Evolutionary conservation across 345 rosid genomes (phyloP).

Genomic region (Turritis glabra): DNA sequence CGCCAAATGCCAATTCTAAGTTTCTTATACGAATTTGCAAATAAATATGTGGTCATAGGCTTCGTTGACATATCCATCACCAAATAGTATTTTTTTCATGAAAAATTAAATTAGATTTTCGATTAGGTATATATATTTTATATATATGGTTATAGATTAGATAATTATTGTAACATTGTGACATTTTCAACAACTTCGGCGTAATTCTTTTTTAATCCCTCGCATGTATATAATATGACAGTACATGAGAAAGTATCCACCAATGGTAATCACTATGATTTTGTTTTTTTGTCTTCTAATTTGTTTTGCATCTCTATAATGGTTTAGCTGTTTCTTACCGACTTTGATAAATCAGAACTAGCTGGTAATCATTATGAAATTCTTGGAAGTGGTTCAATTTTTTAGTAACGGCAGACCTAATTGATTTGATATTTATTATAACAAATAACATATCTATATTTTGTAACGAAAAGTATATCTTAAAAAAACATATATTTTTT

Average conservation of each 20-base stretch:
- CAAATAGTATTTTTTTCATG: not conserved
- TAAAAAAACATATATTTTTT: not conserved
- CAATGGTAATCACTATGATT: not conserved
- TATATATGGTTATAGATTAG: not conserved
- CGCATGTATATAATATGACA: not conserved
- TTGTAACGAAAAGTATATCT: conserved; percentile 1
- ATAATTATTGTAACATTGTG: not conserved
- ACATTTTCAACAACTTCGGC: not conserved
- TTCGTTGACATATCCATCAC: not conserved
- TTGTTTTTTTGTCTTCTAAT: not conserved
- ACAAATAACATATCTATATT: not conserved
- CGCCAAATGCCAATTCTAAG: not conserved
- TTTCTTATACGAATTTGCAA: not conserved
- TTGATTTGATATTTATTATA: not conserved
- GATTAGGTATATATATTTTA: not conserved
- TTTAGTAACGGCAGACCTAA: conserved; percentile 6
- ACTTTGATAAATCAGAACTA: conserved; percentile 4
- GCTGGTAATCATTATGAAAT: conserved; percentile 10
- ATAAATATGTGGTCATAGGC: not conserved
- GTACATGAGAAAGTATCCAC: not conserved
- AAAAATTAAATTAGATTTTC: not conserved
- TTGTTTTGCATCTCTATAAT: not conserved
- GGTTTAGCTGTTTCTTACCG: not conserved
- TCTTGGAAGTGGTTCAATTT: conserved; percentile 19
- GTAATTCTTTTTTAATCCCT: not conserved